Percentiles rank a stretch among this genome's conserved stretches.
phyloP scores from a whole-genome alignment of 2,329 filamentous ascomycete species.

The Talaromyces sp. region DNA sequence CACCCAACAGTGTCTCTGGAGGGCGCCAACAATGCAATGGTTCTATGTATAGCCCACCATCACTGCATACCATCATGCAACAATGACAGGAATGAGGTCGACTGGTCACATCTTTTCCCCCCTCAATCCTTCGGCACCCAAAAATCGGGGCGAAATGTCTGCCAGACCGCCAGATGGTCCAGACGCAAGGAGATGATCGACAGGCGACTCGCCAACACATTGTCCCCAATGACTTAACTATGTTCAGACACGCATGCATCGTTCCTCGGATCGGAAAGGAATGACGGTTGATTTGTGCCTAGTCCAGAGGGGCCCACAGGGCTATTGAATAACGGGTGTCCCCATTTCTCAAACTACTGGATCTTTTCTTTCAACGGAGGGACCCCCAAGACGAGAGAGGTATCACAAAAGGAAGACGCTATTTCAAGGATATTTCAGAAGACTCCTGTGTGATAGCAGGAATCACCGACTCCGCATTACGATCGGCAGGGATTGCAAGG shows the following conservation, averaged over 20 bases:
- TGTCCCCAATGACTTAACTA: conserved; percentile 11
- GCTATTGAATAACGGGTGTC: conserved; percentile 13
- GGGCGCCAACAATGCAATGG: conserved; percentile 44
- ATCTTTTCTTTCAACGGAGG: conserved; percentile 8
- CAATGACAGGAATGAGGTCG: conserved; percentile 4
- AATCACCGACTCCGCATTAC: conserved; percentile 5
- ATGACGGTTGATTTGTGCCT: conserved; percentile 16
- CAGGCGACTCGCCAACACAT: conserved; percentile 24
- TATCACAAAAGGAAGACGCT: too few relatives aligned
- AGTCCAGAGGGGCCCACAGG: conserved; percentile 12
- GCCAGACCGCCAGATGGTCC: conserved; percentile 26
- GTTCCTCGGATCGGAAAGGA: conserved; percentile 12
- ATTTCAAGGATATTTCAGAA: too few relatives aligned
- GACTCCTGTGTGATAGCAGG: conserved; percentile 1
- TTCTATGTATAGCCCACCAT: conserved; percentile 49
- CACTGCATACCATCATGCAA: conserved; percentile 44
- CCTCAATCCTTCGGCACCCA: conserved; percentile 1
- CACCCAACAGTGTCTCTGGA: too few relatives aligned
- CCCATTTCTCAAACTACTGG: conserved; percentile 4
- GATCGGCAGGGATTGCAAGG: conserved; percentile 24
- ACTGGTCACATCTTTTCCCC: conserved; percentile 12
- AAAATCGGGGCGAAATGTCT: conserved; percentile 8
- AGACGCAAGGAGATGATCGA: conserved; percentile 28
- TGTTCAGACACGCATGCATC: conserved; percentile 18
- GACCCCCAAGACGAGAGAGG: too few relatives aligned